Conservation (phyloP, 2,329 filamentous ascomycete species). For the Sarocladium oryzae region DNA sequence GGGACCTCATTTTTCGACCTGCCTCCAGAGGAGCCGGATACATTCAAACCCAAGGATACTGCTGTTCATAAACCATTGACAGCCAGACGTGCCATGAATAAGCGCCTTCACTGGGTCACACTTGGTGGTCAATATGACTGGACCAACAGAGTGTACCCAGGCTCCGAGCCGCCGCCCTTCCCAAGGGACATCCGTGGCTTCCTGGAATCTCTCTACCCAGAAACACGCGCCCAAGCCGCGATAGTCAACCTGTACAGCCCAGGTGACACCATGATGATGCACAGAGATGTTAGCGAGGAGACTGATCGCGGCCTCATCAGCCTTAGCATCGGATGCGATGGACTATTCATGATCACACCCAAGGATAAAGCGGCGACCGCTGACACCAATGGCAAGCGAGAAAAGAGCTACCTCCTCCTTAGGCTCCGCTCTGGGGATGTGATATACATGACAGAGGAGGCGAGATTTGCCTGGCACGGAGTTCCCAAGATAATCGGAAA, state of each 20-base stretch:
- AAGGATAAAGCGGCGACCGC: not conserved
- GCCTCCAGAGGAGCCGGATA: slow-evolving; percentile 40
- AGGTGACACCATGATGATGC: slow-evolving; percentile 84
- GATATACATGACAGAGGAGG: slow-evolving; percentile 78
- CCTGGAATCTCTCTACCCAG: slow-evolving; percentile 64
- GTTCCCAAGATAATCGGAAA: slow-evolving; percentile 77
- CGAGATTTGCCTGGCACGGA: slow-evolving; percentile 90
- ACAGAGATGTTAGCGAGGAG: slow-evolving; percentile 88
- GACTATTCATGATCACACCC: slow-evolving; percentile 76
- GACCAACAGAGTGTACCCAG: slow-evolving; percentile 78
- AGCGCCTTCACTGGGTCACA: slow-evolving; percentile 87
- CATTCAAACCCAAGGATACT: slow-evolving; percentile 62
- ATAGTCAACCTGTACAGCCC: slow-evolving; percentile 92
- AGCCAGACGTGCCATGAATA: slow-evolving; percentile 63
- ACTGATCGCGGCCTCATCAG: slow-evolving; percentile 74
- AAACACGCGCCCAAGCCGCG: slow-evolving; percentile 76
- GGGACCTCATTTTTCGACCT: slow-evolving; percentile 49
- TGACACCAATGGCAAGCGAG: slow-evolving; percentile 12
- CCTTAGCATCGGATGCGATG: slow-evolving; percentile 84
- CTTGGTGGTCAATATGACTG: slow-evolving; percentile 95
- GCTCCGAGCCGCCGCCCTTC: slow-evolving; percentile 56
- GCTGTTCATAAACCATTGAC: slow-evolving; percentile 67
- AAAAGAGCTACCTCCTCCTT: slow-evolving; percentile 51
- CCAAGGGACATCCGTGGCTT: slow-evolving; percentile 66
- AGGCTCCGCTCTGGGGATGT: slow-evolving; percentile 78